Evolutionary conservation across 306 rosid species (phyloP), one percentile per base, ranked within the genome.

Genomic region (Trifolium subterraneum): DNA sequence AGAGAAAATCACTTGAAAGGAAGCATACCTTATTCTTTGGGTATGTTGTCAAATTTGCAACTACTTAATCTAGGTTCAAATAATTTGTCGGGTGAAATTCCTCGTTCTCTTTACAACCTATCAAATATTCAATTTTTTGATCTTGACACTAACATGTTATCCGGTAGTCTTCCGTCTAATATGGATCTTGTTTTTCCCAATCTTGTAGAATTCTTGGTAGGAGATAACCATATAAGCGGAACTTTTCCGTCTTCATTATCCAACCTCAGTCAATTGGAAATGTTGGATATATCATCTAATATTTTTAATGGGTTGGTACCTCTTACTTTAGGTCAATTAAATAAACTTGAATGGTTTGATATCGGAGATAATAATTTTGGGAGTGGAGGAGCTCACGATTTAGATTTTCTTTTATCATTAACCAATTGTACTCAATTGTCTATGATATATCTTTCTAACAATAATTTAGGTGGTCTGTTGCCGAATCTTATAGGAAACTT

Each of bases 391-490:
- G 48, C 48, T 42, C 48, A 42, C 1, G 48, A 42, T 42, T 42
- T 42, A 6, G 48, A 42, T 3, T 42, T 42, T 2, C 15, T 42
- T 42, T 42, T n/a, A 1, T 42, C 48, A 1, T 3, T 42, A 42
- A 11, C 48, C 48, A 42, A 42, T 1, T 42, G 48, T 11, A 42
- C 48, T 42, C 4, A 42, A 42, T 12, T 42, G 1, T 11, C 48
- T 2, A 0, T 0, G 4, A 12, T 41, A 1, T 0, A 0, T 41
- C 2, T 41, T 2, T 2, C 0, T 9, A 0, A 2, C 0, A 41
- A 41, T 41, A 11, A 1, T 1, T 41, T 41, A 10, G 47, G 48
- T 42, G n/a, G 48, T 11, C 0, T 9, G 6, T 42, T 42, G 15
- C 14, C 48, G 0, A 11, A 42, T 3, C n/a, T 11, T 42, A 42